Percentiles rank a stretch among this genome's conserved stretches.
These are phyloP conservation scores for Alternaria solani DNA, from an alignment of 2,329 filamentous ascomycete genomes.

Conservation along the genomic window DNA sequence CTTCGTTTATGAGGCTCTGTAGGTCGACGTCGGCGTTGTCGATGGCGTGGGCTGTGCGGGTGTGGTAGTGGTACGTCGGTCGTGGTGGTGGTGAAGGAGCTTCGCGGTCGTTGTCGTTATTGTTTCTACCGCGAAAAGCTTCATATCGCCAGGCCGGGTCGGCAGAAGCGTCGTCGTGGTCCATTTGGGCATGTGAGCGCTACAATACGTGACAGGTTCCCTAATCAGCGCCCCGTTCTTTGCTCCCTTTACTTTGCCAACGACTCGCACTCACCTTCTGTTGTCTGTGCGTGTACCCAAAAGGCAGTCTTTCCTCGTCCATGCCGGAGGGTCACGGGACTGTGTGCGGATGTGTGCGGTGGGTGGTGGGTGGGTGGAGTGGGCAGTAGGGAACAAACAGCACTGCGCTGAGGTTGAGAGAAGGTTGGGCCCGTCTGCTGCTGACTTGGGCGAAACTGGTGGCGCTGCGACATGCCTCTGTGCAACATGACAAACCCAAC, in stretches of 20 bases:
- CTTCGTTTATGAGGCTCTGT: background rate
- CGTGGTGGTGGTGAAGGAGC: background rate
- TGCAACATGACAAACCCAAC: constrained; percentile 5
- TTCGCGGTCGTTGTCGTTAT: background rate
- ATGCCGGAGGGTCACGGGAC: constrained; percentile 1
- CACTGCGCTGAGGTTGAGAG: constrained; percentile 3
- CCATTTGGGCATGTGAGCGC: constrained; percentile 48
- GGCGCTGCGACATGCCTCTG: constrained; percentile 17
- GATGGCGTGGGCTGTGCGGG: background rate
- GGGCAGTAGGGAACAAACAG: background rate
- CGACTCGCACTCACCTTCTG: constrained; percentile 41
- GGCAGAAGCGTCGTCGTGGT: constrained; percentile 35
- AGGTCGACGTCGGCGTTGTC: constrained; percentile 6
- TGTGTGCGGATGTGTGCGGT: background rate
- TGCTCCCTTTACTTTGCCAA: constrained; percentile 1
- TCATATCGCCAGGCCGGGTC: constrained; percentile 37
- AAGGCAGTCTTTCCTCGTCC: constrained; percentile 44
- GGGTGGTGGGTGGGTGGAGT: constrained; percentile 3
- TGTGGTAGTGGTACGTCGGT: too few species aligned
- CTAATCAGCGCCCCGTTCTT: constrained; percentile 22
- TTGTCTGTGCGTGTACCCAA: constrained; percentile 45
- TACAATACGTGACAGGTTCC: constrained; percentile 28
- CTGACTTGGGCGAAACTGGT: constrained; percentile 23
- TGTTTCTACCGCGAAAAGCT: constrained; percentile 1
- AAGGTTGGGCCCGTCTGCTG: constrained; percentile 6